Percentiles rank a stretch among this genome's conserved stretches.
Conservation (phyloP, 2,329 filamentous ascomycete species). For the Acrocalymma vagum region DNA sequence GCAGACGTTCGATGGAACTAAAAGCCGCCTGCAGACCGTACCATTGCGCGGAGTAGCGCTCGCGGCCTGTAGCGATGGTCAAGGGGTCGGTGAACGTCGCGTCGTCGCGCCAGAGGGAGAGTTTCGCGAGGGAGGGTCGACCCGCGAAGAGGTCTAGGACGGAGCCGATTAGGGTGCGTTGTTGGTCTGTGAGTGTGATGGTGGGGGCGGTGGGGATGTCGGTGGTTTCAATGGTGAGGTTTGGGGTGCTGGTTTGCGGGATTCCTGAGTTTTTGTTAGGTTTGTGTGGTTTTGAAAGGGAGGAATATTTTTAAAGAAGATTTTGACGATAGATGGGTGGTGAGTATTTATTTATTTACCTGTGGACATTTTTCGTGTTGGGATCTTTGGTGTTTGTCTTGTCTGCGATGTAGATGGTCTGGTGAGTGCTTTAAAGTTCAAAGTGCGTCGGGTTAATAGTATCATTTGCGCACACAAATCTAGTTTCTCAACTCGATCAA, state of each 20-base stretch:
- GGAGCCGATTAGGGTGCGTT: slow-evolving; percentile 65
- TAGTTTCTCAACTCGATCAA: background rate
- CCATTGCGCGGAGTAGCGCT: slow-evolving; percentile 62
- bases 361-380: slow-evolving; percentile 42
- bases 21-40: slow-evolving; percentile 69
- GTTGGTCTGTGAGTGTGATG: slow-evolving; percentile 58
- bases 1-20: slow-evolving; percentile 63
- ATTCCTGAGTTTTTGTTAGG: slow-evolving; percentile 7
- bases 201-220: slow-evolving; percentile 61
- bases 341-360: slow-evolving; percentile 12
- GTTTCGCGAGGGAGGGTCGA: slow-evolving; percentile 65
- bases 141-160: slow-evolving; percentile 71
- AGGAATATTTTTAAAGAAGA: background rate
- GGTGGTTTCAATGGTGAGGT: slow-evolving; percentile 62
- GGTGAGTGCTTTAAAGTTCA: slow-evolving; percentile 14
- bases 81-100: slow-evolving; percentile 68
- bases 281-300: background rate
- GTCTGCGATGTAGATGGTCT: slow-evolving; percentile 25
- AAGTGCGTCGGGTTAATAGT: slow-evolving; percentile 11
- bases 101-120: slow-evolving; percentile 67
- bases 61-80: slow-evolving; percentile 64
- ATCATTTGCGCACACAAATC: slow-evolving; percentile 15
- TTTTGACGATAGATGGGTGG: background rate
- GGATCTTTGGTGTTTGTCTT: slow-evolving; percentile 16
- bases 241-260: slow-evolving; percentile 8